Evolutionary conservation across 768 basidiomycete species (phyloP).

Genomic region (Suillus placidus): DNA sequence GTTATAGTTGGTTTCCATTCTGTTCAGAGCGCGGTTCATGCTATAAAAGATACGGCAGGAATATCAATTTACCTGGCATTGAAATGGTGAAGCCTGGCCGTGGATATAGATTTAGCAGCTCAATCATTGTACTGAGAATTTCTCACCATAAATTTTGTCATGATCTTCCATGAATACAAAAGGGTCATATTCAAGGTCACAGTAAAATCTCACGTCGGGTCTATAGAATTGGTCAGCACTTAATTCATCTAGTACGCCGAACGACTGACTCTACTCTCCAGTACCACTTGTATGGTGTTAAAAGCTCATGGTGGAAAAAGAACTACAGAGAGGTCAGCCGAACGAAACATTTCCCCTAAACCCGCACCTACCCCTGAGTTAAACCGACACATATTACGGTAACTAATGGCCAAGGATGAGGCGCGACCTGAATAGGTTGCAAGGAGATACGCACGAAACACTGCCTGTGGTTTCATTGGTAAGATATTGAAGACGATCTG

Average conservation of each 20-base stretch:
- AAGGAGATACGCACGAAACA: conserved; percentile 40
- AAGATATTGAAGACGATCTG: conserved; percentile 1
- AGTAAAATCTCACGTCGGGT: conserved; percentile 57
- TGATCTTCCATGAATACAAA: conserved; percentile 60
- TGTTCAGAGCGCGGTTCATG: background rate
- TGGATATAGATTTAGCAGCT: background rate
- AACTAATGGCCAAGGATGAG: conserved; percentile 32
- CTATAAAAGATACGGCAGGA: background rate
- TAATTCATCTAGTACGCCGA: background rate
- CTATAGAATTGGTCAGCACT: conserved; percentile 24
- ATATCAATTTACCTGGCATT: conserved; percentile 37
- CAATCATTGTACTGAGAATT: background rate
- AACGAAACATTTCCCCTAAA: background rate
- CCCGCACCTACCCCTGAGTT: conserved; percentile 59
- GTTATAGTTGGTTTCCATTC: conserved; percentile 67
- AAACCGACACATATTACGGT: conserved; percentile 78
- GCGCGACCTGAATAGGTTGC: background rate
- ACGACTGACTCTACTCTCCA: conserved; percentile 60
- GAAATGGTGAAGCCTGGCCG: conserved; percentile 60
- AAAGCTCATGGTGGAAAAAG: conserved; percentile 58
- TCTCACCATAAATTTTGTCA: conserved; percentile 52
- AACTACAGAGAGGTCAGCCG: conserved; percentile 36
- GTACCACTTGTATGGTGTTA: conserved; percentile 59
- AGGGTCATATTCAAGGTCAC: conserved; percentile 52
- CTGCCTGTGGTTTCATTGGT: conserved; percentile 36